Evolutionary conservation across 768 basidiomycete species (phyloP), one percentile per base, ranked within the genome.

Genomic region (Mrakia frigida): DNA sequence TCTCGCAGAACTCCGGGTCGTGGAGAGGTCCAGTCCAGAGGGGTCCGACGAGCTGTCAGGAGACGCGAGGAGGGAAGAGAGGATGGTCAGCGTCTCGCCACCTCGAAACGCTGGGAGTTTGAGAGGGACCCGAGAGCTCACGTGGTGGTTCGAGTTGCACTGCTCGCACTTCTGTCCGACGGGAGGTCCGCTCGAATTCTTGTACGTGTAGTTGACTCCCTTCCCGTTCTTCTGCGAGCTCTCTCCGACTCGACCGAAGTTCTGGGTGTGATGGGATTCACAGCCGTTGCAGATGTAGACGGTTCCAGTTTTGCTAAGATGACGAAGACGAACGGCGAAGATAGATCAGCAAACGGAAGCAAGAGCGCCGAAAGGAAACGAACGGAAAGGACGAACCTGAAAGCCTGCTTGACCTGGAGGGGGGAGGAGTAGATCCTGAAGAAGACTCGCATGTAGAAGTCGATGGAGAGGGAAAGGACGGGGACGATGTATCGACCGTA

Each of bases 11-110:
- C 9, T 85, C 86, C 1, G 84, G 79, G 81, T 94, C 87, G 81
- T 99, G 97, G 33, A 99, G 84, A 1, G 90, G 88, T 1, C 91
- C 94, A 7, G 91, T 89, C 97, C 97, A 98, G 92, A 99, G 95
- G 0, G 97, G 97, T 1, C 97, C 97, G 28, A 91, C 93, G 50
- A 94, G 82, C 93, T 96, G 78, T n/a, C n/a, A 59, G 69, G 59
- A 18, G 33, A 16, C 28, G 59, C 18, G 60, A 67, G 31, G 9
- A 35, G 28, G 68, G 35, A 3, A 16, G 53, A n/a, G n/a, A n/a
- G n/a, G n/a, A n/a, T n/a, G 53, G 6, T 23, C 21, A 56, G 18
- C 53, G n/a, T 3, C 59, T 28, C n/a, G n/a, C 16, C 1, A 31
- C n/a, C n/a, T 60, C n/a, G n/a, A 9, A n/a, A 31, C 59, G 23